phyloP scores from a whole-genome alignment of 2,329 filamentous ascomycete genomes.

The Ophiosphaerella narmari region DNA sequence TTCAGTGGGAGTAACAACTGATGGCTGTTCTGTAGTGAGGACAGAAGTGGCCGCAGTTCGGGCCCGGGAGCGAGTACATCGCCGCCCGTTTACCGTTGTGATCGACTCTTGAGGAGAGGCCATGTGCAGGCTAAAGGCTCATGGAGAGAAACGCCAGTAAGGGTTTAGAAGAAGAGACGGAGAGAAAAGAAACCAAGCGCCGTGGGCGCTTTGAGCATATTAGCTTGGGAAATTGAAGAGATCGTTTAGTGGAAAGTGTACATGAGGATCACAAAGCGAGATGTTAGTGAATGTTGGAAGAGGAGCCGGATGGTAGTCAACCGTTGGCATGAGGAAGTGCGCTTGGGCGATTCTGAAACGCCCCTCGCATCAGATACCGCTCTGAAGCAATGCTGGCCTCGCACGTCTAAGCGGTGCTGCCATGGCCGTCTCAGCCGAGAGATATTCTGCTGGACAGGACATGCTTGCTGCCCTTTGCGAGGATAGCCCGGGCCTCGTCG shows the following conservation, averaged over 20 bases:
- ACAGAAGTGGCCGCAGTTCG: conserved; percentile 36
- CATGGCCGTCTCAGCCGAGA: conserved; percentile 39
- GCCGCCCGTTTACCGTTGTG: conserved; percentile 45
- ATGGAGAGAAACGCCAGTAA: conserved; percentile 37
- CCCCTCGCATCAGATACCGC: conserved; percentile 41
- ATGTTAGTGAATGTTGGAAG: conserved; percentile 31
- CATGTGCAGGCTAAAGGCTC: conserved; percentile 42
- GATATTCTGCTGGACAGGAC: conserved; percentile 13
- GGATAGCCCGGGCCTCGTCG: conserved; percentile 4
- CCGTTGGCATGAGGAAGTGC: conserved; percentile 42
- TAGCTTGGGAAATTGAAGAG: conserved; percentile 36
- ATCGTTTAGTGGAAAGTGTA: conserved; percentile 27
- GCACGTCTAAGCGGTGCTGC: conserved; percentile 25
- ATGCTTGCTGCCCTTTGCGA: conserved; percentile 11
- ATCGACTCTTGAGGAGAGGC: conserved; percentile 43
- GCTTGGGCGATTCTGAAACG: conserved; percentile 43
- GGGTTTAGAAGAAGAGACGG: conserved; percentile 35
- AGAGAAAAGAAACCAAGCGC: conserved; percentile 36
- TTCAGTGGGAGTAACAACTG: conserved; percentile 24
- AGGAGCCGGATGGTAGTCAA: conserved; percentile 34
- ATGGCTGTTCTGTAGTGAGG: conserved; percentile 14
- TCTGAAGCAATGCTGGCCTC: conserved; percentile 46
- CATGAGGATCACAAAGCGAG: conserved; percentile 28
- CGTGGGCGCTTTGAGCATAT: conserved; percentile 43
- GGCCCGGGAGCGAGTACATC: conserved; percentile 46